A percentile compares a stretch with the other conserved stretches of the same genome.
phyloP scores from a whole-genome alignment of 208 protist genomes.

The Acanthamoeba castellanii region DNA sequence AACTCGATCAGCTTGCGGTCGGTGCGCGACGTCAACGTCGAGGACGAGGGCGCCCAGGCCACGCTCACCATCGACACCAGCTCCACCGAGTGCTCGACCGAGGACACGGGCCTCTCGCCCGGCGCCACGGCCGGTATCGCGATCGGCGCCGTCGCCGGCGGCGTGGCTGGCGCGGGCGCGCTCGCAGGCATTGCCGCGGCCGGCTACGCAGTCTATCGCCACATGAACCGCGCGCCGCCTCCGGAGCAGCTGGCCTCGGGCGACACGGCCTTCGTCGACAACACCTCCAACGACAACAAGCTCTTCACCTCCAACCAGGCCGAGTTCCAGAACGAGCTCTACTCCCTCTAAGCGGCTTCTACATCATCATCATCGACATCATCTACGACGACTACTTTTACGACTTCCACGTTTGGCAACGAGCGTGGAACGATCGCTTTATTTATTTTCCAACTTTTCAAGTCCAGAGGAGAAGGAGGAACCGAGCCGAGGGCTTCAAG shows the following conservation, averaged over 20 bases:
- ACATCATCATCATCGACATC: too few species aligned
- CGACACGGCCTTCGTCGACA: constrained; percentile 56
- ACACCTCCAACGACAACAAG: constrained; percentile 61
- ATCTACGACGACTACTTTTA: too few species aligned
- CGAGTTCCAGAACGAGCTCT: constrained; percentile 63
- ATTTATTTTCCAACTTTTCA: background rate
- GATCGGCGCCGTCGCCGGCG: background rate
- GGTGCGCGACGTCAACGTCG: background rate
- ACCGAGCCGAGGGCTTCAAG: too few species aligned
- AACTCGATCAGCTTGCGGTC: background rate
- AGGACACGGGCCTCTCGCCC: background rate
- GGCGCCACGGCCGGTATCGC: constrained; percentile 32
- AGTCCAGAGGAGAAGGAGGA: too few species aligned
- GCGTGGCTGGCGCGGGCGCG: background rate
- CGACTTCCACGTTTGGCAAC: background rate
- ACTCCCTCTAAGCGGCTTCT: background rate
- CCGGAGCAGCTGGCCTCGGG: constrained; percentile 43
- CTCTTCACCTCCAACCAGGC: constrained; percentile 61
- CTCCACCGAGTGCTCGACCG: background rate
- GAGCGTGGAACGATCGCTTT: background rate
- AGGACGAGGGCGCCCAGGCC: background rate
- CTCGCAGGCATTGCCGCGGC: background rate
- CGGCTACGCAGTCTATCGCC: background rate
- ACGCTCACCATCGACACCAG: background rate
- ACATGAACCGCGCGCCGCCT: constrained; percentile 34